A percentile compares a stretch with the other conserved stretches of the same genome.
phyloP scores from a whole-genome alignment of 2,329 filamentous ascomycete species.

The Alternaria brassicae region DNA sequence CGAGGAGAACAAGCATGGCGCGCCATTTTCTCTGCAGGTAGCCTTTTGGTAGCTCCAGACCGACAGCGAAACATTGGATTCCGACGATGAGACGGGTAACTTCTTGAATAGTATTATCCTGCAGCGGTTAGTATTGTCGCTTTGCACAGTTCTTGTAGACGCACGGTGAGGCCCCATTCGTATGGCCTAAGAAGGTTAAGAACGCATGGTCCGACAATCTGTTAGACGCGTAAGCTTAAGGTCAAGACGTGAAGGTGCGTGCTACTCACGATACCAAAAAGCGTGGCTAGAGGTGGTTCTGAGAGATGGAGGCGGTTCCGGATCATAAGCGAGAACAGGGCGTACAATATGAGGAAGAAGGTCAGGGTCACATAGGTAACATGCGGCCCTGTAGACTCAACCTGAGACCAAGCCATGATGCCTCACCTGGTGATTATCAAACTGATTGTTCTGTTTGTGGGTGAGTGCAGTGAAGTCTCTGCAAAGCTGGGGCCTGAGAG shows the following conservation, averaged over 20 bases:
- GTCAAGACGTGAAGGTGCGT: no score
- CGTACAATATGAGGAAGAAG: conserved; percentile 56
- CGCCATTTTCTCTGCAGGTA: conserved; percentile 62
- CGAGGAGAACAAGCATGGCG: conserved; percentile 58
- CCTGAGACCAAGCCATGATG: conserved; percentile 53
- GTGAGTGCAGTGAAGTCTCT: conserved; percentile 11
- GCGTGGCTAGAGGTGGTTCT: conserved; percentile 57
- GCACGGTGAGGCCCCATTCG: conserved; percentile 48
- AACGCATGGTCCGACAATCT: conserved; percentile 52
- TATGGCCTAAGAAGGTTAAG: conserved; percentile 51
- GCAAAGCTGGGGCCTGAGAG: conserved; percentile 4
- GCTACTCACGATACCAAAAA: conserved; percentile 51
- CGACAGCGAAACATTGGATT: conserved; percentile 51
- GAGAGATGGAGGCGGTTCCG: conserved; percentile 58
- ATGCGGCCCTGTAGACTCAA: conserved; percentile 57
- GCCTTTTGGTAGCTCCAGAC: conserved; percentile 49
- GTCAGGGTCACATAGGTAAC: conserved; percentile 55
- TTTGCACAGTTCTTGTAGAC: not conserved
- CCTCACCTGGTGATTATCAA: not conserved
- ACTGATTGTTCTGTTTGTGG: not conserved
- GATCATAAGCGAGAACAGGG: conserved; percentile 56
- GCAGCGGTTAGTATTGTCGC: conserved; percentile 12
- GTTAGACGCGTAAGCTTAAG: not conserved
- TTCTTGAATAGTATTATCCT: conserved; percentile 52
- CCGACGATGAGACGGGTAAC: conserved; percentile 56